Base-by-base conservation (phyloP, 2,329 filamentous ascomycete genomes). In the Botryotinia narcissicola region DNA sequence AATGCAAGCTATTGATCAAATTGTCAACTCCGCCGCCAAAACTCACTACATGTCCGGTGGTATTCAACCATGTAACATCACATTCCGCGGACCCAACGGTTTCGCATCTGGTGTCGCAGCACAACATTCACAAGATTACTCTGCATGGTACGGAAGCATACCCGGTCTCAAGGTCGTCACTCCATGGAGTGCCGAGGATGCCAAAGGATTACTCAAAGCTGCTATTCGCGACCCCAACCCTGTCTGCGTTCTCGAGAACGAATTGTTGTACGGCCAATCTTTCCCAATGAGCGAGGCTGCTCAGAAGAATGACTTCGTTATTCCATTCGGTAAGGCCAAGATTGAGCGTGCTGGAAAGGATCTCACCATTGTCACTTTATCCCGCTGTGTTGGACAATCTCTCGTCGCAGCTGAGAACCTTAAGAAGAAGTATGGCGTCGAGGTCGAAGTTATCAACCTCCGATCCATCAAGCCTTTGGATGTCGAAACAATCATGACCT, bases 41-140 rank as follows among this genome's bases (percentile, higher is more conserved):
- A 99, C 96, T 73, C 95, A 99, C 82, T 99, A 99, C 89, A 99
- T 99, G 96, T 98, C 96, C 77, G 96, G 96, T 81, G 96, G 96
- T 84, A 98, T 98, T 84, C 96, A 99, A 86, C 96, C 96, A 80
- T 99, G 96, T 87, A 98, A 98, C 88, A 95, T 99, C 85, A 98
- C 96, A 80, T 99, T 99, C 92, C 95, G 96, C 83, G 96, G 96
- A 72, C 96, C 96, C 85, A 99, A 99, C 86, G 96, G 96, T 81
- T 99, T 99, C 84, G 96, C 96, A 76, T 83, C 95, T 75, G 96
- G 96, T 89, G 96, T 99, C 80, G 96, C 87, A 77, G 96, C 96
- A 75, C 96, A 99, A 88, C 96, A 99, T 88, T 98, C 96, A 70
- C 96, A 99, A 87, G 96, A 99, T 84, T 99, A 97, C 88, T 93